A percentile compares a stretch with the other conserved stretches of the same genome.
Conservation (phyloP, 2,329 filamentous ascomycete species). For the Colletotrichum melonis region DNA sequence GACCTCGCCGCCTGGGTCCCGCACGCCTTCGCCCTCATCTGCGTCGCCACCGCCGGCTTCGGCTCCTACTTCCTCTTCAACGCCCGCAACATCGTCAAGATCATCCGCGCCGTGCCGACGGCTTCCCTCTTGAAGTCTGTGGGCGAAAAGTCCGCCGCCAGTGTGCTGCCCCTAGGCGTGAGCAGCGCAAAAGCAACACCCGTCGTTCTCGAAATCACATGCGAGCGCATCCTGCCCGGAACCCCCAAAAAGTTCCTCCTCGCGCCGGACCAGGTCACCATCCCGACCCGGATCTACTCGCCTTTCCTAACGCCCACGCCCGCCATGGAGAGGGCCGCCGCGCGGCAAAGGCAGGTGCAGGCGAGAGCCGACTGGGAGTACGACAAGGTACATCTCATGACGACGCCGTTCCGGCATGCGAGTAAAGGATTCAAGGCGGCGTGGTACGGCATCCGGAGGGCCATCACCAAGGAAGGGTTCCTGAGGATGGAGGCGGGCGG, state of each 20-base stretch:
- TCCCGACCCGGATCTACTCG: constrained; percentile 50
- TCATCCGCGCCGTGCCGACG: constrained; percentile 65
- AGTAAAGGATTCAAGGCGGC: constrained; percentile 53
- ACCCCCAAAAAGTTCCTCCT: constrained; percentile 56
- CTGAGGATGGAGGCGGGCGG: constrained; percentile 60
- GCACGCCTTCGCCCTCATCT: constrained; percentile 66
- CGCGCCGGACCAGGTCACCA: constrained; percentile 48
- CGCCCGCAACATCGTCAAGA: constrained; percentile 67
- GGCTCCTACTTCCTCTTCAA: constrained; percentile 70
- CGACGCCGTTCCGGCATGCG: constrained; percentile 66
- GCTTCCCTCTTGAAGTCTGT: constrained; percentile 16
- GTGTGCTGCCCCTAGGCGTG: constrained; percentile 19
- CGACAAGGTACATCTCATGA: constrained; percentile 67
- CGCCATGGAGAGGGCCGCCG: constrained; percentile 42
- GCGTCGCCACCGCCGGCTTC: constrained; percentile 68
- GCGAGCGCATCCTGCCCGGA: constrained; percentile 62
- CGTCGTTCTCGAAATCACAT: constrained; percentile 64
- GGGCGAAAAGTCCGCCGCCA: not conserved
- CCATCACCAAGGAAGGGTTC: constrained; percentile 68
- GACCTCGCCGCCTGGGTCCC: constrained; percentile 68
- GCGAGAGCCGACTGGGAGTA: constrained; percentile 57
- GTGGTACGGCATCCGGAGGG: constrained; percentile 59
- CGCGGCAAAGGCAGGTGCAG: constrained; percentile 50
- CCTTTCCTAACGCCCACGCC: constrained; percentile 31
- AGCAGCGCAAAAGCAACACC: constrained; percentile 29